Percentiles rank a stretch among this genome's conserved stretches.
These are phyloP conservation scores for Arabidopsis suecica DNA, from an alignment of 345 rosid genomes.

Conservation along the genomic window DNA sequence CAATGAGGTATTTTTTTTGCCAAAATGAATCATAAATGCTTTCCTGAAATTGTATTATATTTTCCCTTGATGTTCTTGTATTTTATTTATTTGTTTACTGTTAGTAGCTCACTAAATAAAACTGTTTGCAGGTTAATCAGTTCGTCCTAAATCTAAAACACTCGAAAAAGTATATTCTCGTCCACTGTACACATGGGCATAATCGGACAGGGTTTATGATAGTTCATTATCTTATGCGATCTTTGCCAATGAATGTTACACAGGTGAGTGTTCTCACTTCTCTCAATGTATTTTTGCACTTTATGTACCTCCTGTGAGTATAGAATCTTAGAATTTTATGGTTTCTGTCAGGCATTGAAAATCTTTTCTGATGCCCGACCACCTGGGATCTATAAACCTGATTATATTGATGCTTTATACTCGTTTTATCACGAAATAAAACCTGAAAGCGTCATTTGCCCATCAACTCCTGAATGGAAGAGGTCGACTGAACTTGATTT, in stretches of 20 bases:
- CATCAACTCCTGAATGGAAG: constrained; percentile 97
- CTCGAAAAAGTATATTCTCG: constrained; percentile 82
- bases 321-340: constrained; percentile 19
- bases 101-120: constrained; percentile 21
- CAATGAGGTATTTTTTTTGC: constrained; percentile 65
- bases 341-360: constrained; percentile 72
- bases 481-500: constrained; percentile 91
- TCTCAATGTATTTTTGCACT: constrained; percentile 9
- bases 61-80: not conserved
- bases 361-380: constrained; percentile 87
- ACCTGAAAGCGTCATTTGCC: constrained; percentile 74
- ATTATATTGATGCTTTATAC: constrained; percentile 83
- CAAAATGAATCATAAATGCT: not conserved
- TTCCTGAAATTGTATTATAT: not conserved
- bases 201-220: constrained; percentile 99
- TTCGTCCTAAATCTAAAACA: constrained; percentile 74
- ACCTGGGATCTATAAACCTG: constrained; percentile 96
- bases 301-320: constrained; percentile 14
- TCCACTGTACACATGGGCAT: constrained; percentile 99
- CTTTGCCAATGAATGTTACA: constrained; percentile 73
- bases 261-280: constrained; percentile 57
- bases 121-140: constrained; percentile 66
- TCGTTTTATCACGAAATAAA: constrained; percentile 90
- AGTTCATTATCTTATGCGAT: constrained; percentile 91
- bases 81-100: not conserved